Conservation (phyloP, 169 alveolate species). For the Cryptosporidium parvum region DNA sequence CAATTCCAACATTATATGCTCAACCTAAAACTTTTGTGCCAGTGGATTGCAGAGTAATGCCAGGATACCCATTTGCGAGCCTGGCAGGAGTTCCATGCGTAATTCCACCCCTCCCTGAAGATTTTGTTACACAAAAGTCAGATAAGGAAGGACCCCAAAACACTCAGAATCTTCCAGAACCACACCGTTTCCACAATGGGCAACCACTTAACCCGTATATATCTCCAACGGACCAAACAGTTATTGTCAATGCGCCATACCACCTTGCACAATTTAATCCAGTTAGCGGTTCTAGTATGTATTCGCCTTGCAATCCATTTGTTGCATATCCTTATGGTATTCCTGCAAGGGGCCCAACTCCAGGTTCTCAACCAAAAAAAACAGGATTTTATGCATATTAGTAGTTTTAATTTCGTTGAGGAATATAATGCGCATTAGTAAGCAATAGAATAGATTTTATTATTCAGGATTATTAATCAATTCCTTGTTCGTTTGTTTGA, state of each 20-base stretch:
- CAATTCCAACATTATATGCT: conserved; percentile 73
- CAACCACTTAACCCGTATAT: conserved; percentile 74
- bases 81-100: conserved; percentile 77
- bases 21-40: conserved; percentile 75
- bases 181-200: conserved; percentile 76
- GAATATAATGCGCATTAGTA: neutral
- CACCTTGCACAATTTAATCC: conserved; percentile 75
- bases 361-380: conserved; percentile 74
- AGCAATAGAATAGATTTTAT: neutral
- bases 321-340: conserved; percentile 75
- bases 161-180: conserved; percentile 63
- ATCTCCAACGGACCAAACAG: conserved; percentile 73
- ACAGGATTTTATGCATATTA: conserved; percentile 76
- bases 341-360: conserved; percentile 70
- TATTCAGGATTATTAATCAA: neutral
- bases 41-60: conserved; percentile 76
- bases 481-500: neutral
- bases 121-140: conserved; percentile 9
- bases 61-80: conserved; percentile 75
- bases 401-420: neutral
- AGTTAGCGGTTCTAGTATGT: conserved; percentile 71
- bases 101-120: conserved; percentile 70
- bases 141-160: conserved; percentile 48
- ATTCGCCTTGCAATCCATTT: conserved; percentile 74
- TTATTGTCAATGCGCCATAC: conserved; percentile 73